phyloP scores from a whole-genome alignment of 23 red algal genomes.

The Pyropia yezoensis region DNA sequence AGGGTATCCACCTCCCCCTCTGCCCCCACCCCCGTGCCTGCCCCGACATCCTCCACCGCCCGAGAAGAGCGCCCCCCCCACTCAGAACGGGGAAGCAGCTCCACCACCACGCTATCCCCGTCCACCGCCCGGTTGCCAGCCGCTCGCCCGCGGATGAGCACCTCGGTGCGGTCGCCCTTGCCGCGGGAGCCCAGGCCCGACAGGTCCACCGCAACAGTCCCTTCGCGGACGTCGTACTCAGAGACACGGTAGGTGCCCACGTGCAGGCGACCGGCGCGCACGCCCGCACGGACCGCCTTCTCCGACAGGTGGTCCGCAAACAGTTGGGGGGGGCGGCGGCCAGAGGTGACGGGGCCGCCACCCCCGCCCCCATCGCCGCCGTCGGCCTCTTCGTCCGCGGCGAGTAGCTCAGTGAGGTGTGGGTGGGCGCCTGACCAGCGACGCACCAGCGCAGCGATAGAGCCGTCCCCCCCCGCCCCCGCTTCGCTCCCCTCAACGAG shows the following conservation, averaged over 20 bases:
- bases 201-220: constrained; percentile 38
- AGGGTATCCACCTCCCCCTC: constrained; percentile 10
- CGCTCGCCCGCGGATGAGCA: constrained; percentile 61
- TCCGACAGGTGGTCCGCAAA: constrained; percentile 67
- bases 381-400: constrained; percentile 33
- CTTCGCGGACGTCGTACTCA: constrained; percentile 64
- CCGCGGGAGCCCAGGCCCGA: constrained; percentile 2
- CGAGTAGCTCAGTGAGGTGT: constrained; percentile 21
- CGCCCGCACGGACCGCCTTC: constrained; percentile 38
- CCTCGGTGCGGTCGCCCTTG: constrained; percentile 36
- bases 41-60: constrained; percentile 6
- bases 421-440: background rate
- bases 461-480: background rate
- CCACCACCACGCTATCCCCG: constrained; percentile 81
- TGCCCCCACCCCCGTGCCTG: background rate
- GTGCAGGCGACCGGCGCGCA: constrained; percentile 29
- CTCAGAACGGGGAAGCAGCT: constrained; percentile 32
- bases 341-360: background rate
- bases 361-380: constrained; percentile 18
- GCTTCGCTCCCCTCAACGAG: background rate
- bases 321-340: constrained; percentile 12
- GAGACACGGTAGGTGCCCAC: constrained; percentile 60
- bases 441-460: background rate
- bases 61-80: constrained; percentile 37
- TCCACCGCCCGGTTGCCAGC: constrained; percentile 83